These are phyloP conservation scores for Apiotrichum domesticum DNA, from an alignment of 1,284 basidiomycete species.

Conservation along the genomic window DNA sequence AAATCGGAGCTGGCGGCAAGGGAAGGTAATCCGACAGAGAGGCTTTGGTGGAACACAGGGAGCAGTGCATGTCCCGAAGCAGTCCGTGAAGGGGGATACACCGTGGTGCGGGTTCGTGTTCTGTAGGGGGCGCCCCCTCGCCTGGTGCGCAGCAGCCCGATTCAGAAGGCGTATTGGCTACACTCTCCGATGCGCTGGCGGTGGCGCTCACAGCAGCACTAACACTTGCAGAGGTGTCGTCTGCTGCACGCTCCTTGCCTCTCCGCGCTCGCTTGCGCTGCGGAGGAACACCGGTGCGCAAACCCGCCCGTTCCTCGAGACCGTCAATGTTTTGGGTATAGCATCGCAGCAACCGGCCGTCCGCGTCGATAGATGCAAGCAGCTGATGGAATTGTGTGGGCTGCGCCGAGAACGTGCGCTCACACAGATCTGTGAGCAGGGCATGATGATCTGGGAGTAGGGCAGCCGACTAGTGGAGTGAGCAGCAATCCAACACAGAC, in stretches of 20 bases:
- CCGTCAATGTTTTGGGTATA: conserved; percentile 96
- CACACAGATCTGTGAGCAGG: conserved; percentile 72
- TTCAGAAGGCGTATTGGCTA: not conserved
- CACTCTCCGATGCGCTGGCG: conserved; percentile 4
- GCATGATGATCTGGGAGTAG: conserved; percentile 65
- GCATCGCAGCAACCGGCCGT: conserved; percentile 72
- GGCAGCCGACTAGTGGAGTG: conserved; percentile 37
- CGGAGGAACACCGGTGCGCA: conserved; percentile 50
- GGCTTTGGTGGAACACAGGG: conserved; percentile 66
- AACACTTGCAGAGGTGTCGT: not conserved
- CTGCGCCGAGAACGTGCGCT: conserved; percentile 63
- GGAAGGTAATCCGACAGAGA: conserved; percentile 59
- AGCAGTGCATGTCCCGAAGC: conserved; percentile 70
- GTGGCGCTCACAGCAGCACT: conserved; percentile 3
- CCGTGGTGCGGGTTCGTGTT: conserved; percentile 51
- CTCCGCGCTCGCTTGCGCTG: not conserved
- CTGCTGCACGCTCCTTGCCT: not conserved
- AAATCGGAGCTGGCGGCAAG: conserved; percentile 55
- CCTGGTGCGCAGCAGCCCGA: conserved; percentile 3
- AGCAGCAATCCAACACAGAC: not conserved
- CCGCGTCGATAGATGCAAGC: conserved; percentile 67
- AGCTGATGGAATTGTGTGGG: conserved; percentile 79
- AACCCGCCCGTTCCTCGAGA: conserved; percentile 75
- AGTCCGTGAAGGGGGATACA: conserved; percentile 89
- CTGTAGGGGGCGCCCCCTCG: not conserved